Evolutionary conservation across 2,329 filamentous ascomycete species (phyloP).

Genomic region (Raffaelea albimanens): DNA sequence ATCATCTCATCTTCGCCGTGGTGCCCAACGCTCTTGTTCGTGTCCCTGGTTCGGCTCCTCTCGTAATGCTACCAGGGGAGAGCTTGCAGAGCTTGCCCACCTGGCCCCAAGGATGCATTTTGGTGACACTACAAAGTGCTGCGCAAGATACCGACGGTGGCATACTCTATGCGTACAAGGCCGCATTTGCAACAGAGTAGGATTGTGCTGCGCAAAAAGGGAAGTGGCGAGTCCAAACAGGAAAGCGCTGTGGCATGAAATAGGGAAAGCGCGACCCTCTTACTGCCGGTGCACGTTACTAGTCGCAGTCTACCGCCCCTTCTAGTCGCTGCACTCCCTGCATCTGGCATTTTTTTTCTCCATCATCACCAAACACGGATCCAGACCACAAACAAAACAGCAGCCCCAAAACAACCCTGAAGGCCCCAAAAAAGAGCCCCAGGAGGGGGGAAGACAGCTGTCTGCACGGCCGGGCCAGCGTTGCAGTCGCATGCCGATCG

Average conservation of each 20-base stretch:
- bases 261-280: slow-evolving; percentile 1
- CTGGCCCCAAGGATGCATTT: no score
- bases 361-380: no score
- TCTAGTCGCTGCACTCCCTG: not conserved
- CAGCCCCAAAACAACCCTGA: not conserved
- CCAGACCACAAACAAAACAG: no score
- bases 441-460: no score
- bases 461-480: not conserved
- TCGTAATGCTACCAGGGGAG: not conserved
- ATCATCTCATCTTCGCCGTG: no score
- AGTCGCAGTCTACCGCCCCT: not conserved
- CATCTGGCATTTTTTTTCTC: no score
- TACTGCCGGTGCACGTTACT: not conserved
- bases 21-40: no score
- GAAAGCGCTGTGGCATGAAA: not conserved
- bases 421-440: not conserved
- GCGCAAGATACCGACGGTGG: not conserved
- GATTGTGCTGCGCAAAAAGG: not conserved
- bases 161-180: not conserved
- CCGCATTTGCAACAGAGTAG: not conserved
- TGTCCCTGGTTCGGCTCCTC: not conserved
- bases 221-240: not conserved
- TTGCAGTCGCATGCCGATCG: not conserved
- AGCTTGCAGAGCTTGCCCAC: no score
- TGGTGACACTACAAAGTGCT: not conserved